Evolutionary conservation across 2,329 filamentous ascomycete genomes (phyloP).

Genomic region (Coniochaeta hoffmannii): DNA sequence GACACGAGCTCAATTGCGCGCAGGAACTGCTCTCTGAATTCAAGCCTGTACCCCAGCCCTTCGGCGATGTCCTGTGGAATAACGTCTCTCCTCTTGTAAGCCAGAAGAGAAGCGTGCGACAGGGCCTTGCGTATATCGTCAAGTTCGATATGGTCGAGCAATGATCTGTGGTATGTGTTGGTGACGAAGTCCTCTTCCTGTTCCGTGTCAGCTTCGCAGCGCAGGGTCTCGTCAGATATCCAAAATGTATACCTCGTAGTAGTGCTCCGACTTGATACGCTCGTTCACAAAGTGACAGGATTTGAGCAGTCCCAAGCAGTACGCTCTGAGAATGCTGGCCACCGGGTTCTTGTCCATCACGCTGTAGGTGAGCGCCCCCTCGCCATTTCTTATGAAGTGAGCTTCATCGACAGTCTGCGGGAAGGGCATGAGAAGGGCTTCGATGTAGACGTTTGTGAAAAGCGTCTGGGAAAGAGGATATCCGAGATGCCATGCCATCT

Average conservation of each 20-base stretch:
- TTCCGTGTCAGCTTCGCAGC: neutral
- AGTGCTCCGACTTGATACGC: constrained; percentile 74
- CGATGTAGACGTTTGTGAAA: constrained; percentile 87
- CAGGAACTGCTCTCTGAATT: constrained; percentile 59
- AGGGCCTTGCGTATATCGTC: constrained; percentile 49
- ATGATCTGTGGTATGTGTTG: constrained; percentile 74
- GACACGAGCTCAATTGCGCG: constrained; percentile 41
- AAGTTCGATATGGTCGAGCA: constrained; percentile 59
- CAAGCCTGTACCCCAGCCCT: constrained; percentile 59
- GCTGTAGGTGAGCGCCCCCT: constrained; percentile 22
- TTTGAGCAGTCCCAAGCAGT: constrained; percentile 80
- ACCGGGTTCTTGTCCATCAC: constrained; percentile 34
- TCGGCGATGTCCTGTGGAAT: constrained; percentile 48
- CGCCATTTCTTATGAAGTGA: constrained; percentile 43
- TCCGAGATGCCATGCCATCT: constrained; percentile 97
- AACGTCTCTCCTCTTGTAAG: constrained; percentile 58
- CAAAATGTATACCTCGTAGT: constrained; percentile 62
- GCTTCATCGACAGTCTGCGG: constrained; percentile 58
- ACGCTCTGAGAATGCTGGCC: constrained; percentile 67
- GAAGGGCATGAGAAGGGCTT: constrained; percentile 67
- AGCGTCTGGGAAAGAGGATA: constrained; percentile 91
- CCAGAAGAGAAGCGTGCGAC: constrained; percentile 39
- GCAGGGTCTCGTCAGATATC: neutral
- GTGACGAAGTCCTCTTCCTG: constrained; percentile 96
- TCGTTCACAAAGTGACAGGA: constrained; percentile 72